Percentiles rank a stretch among this genome's conserved stretches.
Conservation (phyloP, 345 rosid genomes). For the Populus alba region DNA sequence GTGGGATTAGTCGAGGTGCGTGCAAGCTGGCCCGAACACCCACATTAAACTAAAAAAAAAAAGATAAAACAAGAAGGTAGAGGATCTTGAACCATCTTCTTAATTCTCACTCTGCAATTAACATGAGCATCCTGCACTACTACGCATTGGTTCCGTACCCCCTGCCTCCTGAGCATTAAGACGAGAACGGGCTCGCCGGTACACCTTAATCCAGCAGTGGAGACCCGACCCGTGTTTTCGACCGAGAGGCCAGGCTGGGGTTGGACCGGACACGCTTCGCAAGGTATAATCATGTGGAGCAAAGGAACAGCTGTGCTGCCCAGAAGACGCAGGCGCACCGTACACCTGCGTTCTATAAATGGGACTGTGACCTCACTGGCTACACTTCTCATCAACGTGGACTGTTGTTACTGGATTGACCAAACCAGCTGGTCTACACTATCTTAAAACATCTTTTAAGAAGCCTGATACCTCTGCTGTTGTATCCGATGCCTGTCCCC, state of each 20-base stretch:
- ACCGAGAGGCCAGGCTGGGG: constrained; percentile 26
- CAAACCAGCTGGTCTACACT: constrained; percentile 4
- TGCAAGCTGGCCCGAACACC: too few relatives aligned
- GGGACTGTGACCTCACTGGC: background rate
- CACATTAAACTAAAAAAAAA: too few relatives aligned
- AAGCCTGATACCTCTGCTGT: background rate
- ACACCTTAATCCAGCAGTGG: background rate
- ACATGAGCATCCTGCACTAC: too few relatives aligned
- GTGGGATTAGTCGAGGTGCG: too few relatives aligned
- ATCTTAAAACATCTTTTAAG: background rate
- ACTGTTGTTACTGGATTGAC: background rate
- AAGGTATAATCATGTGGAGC: background rate
- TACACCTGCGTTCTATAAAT: constrained; percentile 6
- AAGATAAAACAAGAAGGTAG: too few relatives aligned
- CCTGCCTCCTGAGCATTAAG: too few relatives aligned
- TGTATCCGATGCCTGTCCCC: background rate
- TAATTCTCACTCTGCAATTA: too few relatives aligned
- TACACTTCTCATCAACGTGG: constrained; percentile 8
- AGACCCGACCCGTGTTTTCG: background rate
- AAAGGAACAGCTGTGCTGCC: constrained; percentile 10
- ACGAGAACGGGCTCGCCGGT: background rate
- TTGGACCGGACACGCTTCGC: constrained; percentile 19
- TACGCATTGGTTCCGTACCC: too few relatives aligned
- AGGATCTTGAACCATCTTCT: too few relatives aligned
- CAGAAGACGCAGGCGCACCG: constrained; percentile 20